Evolutionary conservation across 192 early-diverging fungal genomes (phyloP), one percentile per base, ranked within the genome.

Genomic region (Radiomyces spectabilis): DNA sequence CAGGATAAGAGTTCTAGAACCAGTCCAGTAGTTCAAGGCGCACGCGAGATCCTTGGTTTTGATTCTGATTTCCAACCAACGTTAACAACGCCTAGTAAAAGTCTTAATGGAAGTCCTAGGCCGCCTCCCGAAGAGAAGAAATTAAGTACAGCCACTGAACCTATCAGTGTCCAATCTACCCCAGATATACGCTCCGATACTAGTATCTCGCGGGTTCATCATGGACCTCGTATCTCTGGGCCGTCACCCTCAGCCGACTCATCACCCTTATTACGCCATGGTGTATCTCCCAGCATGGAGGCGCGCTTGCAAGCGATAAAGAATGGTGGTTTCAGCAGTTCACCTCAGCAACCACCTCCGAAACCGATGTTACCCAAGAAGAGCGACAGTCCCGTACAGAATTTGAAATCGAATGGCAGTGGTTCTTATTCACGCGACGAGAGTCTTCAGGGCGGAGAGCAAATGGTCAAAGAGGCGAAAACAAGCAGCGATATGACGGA

Each of bases 261-360:
- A 5, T 15, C 35, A 40, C 39, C 3, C 21, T 19, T 40, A 19
- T 40, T 19, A 40, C n/a, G 39, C n/a, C 39, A 43, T 7, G 45
- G 19, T 9, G 54, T 55, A n/a, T 44, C 54, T 0, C 33, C 55
- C 18, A 47, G 34, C 40, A 58, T 58, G 9, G 56, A 48, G 25
- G 35, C 45, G 30, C 22, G 56, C 9, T 47, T 58, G 5, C 47
- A 25, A 8, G 56, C 56, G 4, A 49, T 58, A 13, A 58, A 49
- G 13, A 46, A 16, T 37, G 51, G 22, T 25, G 27, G 42, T 44
- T 10, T 21, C 15, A 44, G 18, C 18, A 44, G 27, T 16, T 24
- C 21, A 16, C 35, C 35, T 37, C n/a, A n/a, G n/a, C n/a, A n/a
- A 35, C 41, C 8, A 21, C 41, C 41, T 18, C 7, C 5, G 19